phyloP scores from a whole-genome alignment of 2,329 filamentous ascomycete genomes.

The Aspergillus tamarii region DNA sequence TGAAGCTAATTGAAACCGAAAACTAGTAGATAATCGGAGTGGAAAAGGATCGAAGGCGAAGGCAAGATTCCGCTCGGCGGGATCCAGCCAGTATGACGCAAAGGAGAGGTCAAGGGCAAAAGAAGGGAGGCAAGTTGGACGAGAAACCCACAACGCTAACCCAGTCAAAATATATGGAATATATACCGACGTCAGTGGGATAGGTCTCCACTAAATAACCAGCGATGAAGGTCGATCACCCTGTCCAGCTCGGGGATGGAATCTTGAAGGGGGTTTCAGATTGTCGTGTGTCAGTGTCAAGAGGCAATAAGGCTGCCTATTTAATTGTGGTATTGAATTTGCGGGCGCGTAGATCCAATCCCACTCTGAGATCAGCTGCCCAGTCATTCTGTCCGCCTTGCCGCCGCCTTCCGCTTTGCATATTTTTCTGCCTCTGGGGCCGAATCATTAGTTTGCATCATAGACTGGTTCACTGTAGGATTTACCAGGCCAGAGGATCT shows the following conservation, averaged over 20 bases:
- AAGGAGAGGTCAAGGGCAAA: constrained; percentile 24
- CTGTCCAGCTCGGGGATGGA: constrained; percentile 2
- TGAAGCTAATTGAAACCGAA: constrained; percentile 28
- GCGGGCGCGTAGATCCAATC: constrained; percentile 7
- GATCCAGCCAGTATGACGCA: constrained; percentile 44
- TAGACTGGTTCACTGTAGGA: background rate
- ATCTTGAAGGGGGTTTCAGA: constrained; percentile 3
- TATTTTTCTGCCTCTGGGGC: background rate
- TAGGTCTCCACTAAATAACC: constrained; percentile 1
- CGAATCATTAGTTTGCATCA: background rate
- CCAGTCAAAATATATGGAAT: background rate
- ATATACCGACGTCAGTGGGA: constrained; percentile 1
- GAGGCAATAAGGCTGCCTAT: constrained; percentile 6
- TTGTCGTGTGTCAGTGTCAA: constrained; percentile 2
- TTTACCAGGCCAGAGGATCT: background rate
- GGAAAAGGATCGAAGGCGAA: constrained; percentile 29
- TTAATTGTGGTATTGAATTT: background rate
- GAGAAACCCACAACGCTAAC: constrained; percentile 4
- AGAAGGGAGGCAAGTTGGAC: constrained; percentile 12
- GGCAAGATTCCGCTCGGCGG: constrained; percentile 26
- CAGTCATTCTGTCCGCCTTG: background rate
- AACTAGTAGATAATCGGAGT: constrained; percentile 18
- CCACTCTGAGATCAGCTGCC: constrained; percentile 17
- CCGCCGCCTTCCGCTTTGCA: background rate
- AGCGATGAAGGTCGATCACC: constrained; percentile 3